Evolutionary conservation across 805 yeast genomes (phyloP).

Genomic region (Metschnikowia rubicola): DNA sequence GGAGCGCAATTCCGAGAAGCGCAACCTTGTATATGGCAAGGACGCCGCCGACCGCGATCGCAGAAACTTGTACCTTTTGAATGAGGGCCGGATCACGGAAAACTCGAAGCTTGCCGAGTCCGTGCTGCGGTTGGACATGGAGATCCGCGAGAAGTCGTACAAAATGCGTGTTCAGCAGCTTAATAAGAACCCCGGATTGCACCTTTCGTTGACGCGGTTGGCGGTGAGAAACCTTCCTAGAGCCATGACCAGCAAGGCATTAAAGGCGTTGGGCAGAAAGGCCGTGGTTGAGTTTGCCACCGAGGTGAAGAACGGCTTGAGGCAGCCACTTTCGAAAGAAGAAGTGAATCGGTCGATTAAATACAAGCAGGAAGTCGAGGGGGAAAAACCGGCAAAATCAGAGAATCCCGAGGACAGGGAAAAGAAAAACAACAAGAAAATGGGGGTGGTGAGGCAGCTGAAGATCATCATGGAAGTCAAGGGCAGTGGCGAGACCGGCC

Average conservation of each 20-base stretch:
- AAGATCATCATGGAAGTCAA: slow-evolving; percentile 91
- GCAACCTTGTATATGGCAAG: slow-evolving; percentile 77
- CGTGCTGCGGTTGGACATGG: slow-evolving; percentile 71
- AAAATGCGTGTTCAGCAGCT: slow-evolving; percentile 84
- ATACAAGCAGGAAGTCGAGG: slow-evolving; percentile 48
- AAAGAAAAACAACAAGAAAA: slow-evolving; percentile 61
- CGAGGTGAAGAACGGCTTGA: slow-evolving; percentile 67
- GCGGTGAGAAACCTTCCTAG: slow-evolving; percentile 94
- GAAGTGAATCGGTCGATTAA: slow-evolving; percentile 78
- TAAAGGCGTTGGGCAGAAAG: slow-evolving; percentile 89
- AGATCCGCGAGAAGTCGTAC: slow-evolving; percentile 83
- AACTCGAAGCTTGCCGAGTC: slow-evolving; percentile 73
- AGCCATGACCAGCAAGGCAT: slow-evolving; percentile 80
- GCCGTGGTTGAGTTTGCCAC: slow-evolving; percentile 93
- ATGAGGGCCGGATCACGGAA: slow-evolving; percentile 88
- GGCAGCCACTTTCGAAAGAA: slow-evolving; percentile 88
- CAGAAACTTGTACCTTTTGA: slow-evolving; percentile 79
- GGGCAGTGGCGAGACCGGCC: slow-evolving; percentile 80
- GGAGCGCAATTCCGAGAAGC: slow-evolving; percentile 65
- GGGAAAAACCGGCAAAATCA: slow-evolving; percentile 32
- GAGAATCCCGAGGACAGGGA: slow-evolving; percentile 52
- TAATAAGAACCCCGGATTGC: slow-evolving; percentile 85
- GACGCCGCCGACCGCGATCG: slow-evolving; percentile 76
- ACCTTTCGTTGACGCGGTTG: slow-evolving; percentile 88
- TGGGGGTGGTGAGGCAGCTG: slow-evolving; percentile 90